Evolutionary conservation across 371 early-diverging fungal genomes (phyloP).

Genomic region (Mortierella sp.): DNA sequence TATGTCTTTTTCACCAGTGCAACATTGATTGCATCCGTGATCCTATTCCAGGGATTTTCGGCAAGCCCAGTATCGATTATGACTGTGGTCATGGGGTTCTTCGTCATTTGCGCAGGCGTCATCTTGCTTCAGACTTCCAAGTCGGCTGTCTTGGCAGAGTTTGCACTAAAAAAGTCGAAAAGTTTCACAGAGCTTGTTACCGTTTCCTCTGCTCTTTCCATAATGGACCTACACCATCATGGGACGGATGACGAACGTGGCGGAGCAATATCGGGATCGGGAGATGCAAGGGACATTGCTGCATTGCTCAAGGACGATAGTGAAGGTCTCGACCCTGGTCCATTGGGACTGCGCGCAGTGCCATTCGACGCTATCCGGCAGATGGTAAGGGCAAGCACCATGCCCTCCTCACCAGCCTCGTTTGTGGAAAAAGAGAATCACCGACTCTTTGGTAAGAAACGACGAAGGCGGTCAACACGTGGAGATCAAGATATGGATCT

Average conservation of each 20-base stretch:
- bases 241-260: slow-evolving; percentile 16
- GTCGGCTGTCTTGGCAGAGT: slow-evolving; percentile 14
- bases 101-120: slow-evolving; percentile 77
- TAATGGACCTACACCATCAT: too few relatives aligned
- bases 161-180: slow-evolving; percentile 21
- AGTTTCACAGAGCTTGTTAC: slow-evolving; percentile 9
- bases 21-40: slow-evolving; percentile 89
- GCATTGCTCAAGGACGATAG: slow-evolving; percentile 23
- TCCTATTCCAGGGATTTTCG: slow-evolving; percentile 89
- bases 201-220: too few relatives aligned
- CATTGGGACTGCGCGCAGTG: slow-evolving; percentile 39
- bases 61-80: slow-evolving; percentile 81
- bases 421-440: too few relatives aligned
- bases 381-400: slow-evolving; percentile 42
- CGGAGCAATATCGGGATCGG: too few relatives aligned
- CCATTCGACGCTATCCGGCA: slow-evolving; percentile 46
- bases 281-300: background rate
- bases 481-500: too few relatives aligned
- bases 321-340: slow-evolving; percentile 41
- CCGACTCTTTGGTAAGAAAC: too few relatives aligned
- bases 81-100: slow-evolving; percentile 90
- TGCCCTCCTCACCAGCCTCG: slow-evolving; percentile 12
- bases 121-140: slow-evolving; percentile 54
- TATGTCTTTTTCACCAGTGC: slow-evolving; percentile 95
- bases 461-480: too few relatives aligned